Percentiles rank a stretch among this genome's conserved stretches.
phyloP scores from a whole-genome alignment of 257 asterid species.

The Hygrophila difformis region DNA sequence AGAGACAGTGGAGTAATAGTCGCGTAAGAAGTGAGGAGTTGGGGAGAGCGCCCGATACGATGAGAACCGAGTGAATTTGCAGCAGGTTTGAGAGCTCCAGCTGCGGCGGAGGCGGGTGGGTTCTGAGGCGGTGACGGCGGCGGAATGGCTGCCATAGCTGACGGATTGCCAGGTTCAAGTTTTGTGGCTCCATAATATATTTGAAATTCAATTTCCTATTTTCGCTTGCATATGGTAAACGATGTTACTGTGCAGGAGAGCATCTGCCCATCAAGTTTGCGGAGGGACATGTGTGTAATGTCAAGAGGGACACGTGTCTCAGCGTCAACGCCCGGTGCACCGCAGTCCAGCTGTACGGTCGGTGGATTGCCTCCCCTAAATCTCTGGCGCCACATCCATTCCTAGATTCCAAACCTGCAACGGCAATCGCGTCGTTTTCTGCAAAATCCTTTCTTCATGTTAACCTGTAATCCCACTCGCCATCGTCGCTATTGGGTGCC shows the following conservation, averaged over 20 bases:
- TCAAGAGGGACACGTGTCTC: too few species aligned
- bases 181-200: background rate
- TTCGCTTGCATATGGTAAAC: too few species aligned
- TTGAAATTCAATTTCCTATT: too few species aligned
- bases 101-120: slow-evolving; percentile 10
- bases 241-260: too few species aligned
- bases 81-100: slow-evolving; percentile 14
- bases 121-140: background rate
- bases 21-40: slow-evolving; percentile 16
- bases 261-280: too few species aligned
- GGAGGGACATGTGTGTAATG: too few species aligned
- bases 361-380: too few species aligned
- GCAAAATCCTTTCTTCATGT: background rate
- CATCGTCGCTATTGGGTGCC: slow-evolving; percentile 12
- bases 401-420: too few species aligned
- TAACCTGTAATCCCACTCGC: background rate
- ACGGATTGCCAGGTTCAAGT: slow-evolving; percentile 14
- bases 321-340: too few species aligned
- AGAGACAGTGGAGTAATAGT: slow-evolving; percentile 22
- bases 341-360: too few species aligned
- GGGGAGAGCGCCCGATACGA: slow-evolving; percentile 21
- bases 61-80: slow-evolving; percentile 25
- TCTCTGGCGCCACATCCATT: too few species aligned
- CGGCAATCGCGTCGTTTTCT: background rate
- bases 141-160: slow-evolving; percentile 17